Evolutionary conservation across 2,329 filamentous ascomycete species (phyloP).

Genomic region (Fusarium sublunatum): DNA sequence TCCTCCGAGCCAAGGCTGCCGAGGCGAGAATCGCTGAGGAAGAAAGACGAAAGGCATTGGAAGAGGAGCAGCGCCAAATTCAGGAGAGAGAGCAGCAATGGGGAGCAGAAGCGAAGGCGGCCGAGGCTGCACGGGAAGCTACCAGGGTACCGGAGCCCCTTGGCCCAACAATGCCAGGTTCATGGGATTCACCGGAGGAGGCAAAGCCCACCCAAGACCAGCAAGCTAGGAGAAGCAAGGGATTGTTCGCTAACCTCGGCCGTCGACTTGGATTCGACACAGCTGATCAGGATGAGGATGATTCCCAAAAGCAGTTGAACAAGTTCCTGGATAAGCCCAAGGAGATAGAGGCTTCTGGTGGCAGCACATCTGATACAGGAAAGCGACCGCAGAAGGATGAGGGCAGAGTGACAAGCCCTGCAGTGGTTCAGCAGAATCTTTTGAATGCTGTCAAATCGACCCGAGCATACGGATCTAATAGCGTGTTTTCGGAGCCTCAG

Average conservation of each 20-base stretch:
- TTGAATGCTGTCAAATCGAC: slow-evolving; percentile 82
- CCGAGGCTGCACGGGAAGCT: slow-evolving; percentile 54
- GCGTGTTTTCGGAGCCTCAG: slow-evolving; percentile 77
- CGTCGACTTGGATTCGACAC: slow-evolving; percentile 75
- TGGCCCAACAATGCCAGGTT: slow-evolving; percentile 73
- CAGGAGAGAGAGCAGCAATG: slow-evolving; percentile 65
- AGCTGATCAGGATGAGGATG: slow-evolving; percentile 55
- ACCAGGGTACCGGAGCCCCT: slow-evolving; percentile 57
- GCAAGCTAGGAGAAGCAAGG: slow-evolving; percentile 58
- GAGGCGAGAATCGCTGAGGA: slow-evolving; percentile 90
- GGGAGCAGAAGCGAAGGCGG: slow-evolving; percentile 51
- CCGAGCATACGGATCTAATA: slow-evolving; percentile 77
- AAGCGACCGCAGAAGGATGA: slow-evolving; percentile 53
- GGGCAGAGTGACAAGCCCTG: slow-evolving; percentile 68
- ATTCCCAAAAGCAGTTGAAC: slow-evolving; percentile 55
- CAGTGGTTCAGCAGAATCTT: slow-evolving; percentile 75
- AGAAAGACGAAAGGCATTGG: slow-evolving; percentile 78
- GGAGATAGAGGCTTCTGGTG: slow-evolving; percentile 34
- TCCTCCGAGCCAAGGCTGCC: slow-evolving; percentile 86
- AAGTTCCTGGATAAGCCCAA: slow-evolving; percentile 56
- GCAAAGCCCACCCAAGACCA: slow-evolving; percentile 49
- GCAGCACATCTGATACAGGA: slow-evolving; percentile 26
- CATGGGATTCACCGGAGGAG: slow-evolving; percentile 75
- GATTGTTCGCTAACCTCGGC: slow-evolving; percentile 75
- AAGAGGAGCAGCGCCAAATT: slow-evolving; percentile 76